Percentiles rank a stretch among this genome's conserved stretches.
Conservation (phyloP, 306 rosid species). For the Glycine tomentella region DNA sequence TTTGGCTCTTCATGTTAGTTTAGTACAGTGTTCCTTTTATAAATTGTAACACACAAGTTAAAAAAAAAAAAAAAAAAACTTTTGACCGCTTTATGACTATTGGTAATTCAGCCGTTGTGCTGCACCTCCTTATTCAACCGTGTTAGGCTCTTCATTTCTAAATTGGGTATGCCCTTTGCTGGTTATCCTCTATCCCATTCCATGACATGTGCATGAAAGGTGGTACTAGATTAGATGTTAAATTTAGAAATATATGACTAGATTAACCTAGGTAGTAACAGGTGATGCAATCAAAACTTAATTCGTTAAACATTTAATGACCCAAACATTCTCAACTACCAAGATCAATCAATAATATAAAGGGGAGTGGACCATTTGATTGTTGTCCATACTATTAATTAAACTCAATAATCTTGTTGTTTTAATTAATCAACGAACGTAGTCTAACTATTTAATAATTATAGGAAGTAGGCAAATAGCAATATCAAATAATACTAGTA, state of each 20-base stretch:
- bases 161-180: background rate
- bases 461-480: background rate
- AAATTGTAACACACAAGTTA: background rate
- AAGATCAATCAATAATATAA: conserved; percentile 23
- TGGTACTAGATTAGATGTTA: too few species aligned
- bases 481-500: background rate
- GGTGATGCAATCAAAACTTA: background rate
- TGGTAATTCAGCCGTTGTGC: too few species aligned
- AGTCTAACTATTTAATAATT: background rate
- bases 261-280: too few species aligned
- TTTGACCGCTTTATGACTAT: background rate
- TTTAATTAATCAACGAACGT: background rate
- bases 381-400: too few species aligned
- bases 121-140: background rate
- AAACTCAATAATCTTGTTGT: background rate
- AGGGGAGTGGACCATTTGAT: background rate
- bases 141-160: background rate
- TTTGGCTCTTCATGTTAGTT: too few species aligned
- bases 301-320: conserved; percentile 6
- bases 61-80: too few species aligned
- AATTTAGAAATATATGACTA: too few species aligned
- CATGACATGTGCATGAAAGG: background rate
- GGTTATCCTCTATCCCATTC: background rate
- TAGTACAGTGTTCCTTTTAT: too few species aligned
- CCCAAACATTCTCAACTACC: background rate